phyloP scores from a whole-genome alignment of 768 basidiomycete species.

The Suillus occidentalis region DNA sequence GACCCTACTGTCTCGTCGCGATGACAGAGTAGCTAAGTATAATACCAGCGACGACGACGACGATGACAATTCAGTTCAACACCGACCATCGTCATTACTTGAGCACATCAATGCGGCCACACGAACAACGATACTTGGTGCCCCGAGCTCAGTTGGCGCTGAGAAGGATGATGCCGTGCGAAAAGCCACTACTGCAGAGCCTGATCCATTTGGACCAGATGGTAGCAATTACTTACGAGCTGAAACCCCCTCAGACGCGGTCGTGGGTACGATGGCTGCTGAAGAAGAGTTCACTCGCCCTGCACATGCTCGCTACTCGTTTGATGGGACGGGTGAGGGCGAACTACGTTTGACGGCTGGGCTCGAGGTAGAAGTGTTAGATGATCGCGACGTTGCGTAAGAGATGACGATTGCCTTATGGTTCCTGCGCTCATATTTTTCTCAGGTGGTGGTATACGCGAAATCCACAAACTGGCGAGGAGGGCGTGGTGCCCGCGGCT shows the following conservation, averaged over 20 bases:
- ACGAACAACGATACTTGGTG: slow-evolving; percentile 75
- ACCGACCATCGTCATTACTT: slow-evolving; percentile 83
- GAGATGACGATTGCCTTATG: slow-evolving; percentile 29
- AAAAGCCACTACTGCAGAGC: slow-evolving; percentile 33
- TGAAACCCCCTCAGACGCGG: slow-evolving; percentile 77
- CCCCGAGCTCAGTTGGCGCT: slow-evolving; percentile 37
- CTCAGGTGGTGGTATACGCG: slow-evolving; percentile 93
- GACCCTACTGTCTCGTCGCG: slow-evolving; percentile 82
- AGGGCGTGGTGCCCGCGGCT: slow-evolving; percentile 90
- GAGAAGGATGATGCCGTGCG: slow-evolving; percentile 56
- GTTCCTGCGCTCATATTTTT: slow-evolving; percentile 13
- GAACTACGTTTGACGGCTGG: slow-evolving; percentile 72
- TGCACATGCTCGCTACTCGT: slow-evolving; percentile 81
- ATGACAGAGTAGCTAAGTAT: slow-evolving; percentile 66
- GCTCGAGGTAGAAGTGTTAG: slow-evolving; percentile 71
- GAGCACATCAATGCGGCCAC: slow-evolving; percentile 92
- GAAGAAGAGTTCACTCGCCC: slow-evolving; percentile 69
- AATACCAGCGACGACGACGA: slow-evolving; percentile 68
- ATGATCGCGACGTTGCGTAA: slow-evolving; percentile 79
- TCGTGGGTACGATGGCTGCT: slow-evolving; percentile 55
- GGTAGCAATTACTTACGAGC: slow-evolving; percentile 77
- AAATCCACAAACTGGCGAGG: slow-evolving; percentile 72
- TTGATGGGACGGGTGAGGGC: slow-evolving; percentile 76
- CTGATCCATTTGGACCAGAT: slow-evolving; percentile 70
- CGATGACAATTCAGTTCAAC: slow-evolving; percentile 73